These are phyloP conservation scores for Penicillium sp. DNA, from an alignment of 2,329 filamentous ascomycete species.

Conservation along the genomic window DNA sequence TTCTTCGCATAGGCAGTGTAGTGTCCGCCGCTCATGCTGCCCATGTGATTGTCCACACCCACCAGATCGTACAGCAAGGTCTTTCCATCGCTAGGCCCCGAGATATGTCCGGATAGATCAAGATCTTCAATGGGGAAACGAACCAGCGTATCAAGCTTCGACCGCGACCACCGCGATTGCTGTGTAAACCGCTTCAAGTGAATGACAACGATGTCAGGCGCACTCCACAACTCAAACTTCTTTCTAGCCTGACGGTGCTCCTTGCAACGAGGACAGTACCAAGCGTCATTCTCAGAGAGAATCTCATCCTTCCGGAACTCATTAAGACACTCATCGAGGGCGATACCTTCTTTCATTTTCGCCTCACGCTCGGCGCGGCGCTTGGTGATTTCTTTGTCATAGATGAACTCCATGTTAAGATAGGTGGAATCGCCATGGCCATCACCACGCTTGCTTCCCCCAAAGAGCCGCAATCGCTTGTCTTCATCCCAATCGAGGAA, in stretches of 20 bases:
- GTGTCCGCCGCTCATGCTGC: conserved; percentile 86
- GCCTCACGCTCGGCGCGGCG: conserved; percentile 57
- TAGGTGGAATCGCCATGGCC: conserved; percentile 48
- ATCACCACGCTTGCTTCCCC: conserved; percentile 38
- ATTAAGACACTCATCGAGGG: conserved; percentile 81
- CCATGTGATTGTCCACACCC: conserved; percentile 92
- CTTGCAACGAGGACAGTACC: conserved; percentile 96
- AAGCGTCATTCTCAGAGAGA: conserved; percentile 89
- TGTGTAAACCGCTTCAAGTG: conserved; percentile 92
- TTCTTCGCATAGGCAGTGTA: conserved; percentile 95
- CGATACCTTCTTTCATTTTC: conserved; percentile 69
- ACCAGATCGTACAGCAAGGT: conserved; percentile 86
- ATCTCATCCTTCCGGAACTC: conserved; percentile 94
- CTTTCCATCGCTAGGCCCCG: conserved; percentile 74
- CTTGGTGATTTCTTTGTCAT: conserved; percentile 55
- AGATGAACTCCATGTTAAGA: conserved; percentile 24
- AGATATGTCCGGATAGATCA: conserved; percentile 72
- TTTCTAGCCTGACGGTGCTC: conserved; percentile 88
- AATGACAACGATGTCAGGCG: conserved; percentile 88
- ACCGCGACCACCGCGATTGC: conserved; percentile 59
- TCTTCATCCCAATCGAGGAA: conserved; percentile 77
- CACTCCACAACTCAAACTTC: conserved; percentile 95
- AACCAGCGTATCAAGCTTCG: conserved; percentile 86
- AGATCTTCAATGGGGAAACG: conserved; percentile 87
- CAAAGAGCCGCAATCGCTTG: conserved; percentile 66